A percentile compares a stretch with the other conserved stretches of the same genome.
Conservation (phyloP, 768 basidiomycete species). For the Amanita jacksonii region DNA sequence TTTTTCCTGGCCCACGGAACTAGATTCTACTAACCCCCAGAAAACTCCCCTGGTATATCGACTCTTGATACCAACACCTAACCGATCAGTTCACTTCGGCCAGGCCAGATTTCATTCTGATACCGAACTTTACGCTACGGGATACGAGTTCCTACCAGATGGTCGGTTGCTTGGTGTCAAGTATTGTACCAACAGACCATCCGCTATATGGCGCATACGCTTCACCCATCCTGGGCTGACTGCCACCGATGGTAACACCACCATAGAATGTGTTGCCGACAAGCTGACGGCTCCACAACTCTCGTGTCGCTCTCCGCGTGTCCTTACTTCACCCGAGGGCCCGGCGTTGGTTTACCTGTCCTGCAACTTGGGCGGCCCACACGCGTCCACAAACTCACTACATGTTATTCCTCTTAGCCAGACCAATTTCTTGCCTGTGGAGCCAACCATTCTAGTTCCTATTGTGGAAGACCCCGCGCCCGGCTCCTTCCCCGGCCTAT, state of each 20-base stretch:
- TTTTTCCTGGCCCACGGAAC: conserved; percentile 34
- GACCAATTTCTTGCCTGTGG: neutral
- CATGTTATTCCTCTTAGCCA: conserved; percentile 28
- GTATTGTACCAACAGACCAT: conserved; percentile 49
- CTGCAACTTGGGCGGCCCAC: conserved; percentile 45
- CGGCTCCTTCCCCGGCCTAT: conserved; percentile 51
- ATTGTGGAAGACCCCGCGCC: neutral
- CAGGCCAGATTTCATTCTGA: conserved; percentile 43
- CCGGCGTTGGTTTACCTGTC: conserved; percentile 43
- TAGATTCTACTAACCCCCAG: conserved; percentile 7
- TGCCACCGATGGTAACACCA: conserved; percentile 6
- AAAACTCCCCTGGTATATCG: conserved; percentile 9
- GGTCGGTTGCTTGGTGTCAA: conserved; percentile 50
- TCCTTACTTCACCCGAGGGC: conserved; percentile 20
- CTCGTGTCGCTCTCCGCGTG: conserved; percentile 53
- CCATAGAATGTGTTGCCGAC: conserved; percentile 14
- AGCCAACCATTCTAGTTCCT: neutral
- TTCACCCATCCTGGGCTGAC: conserved; percentile 14
- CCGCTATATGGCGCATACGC: conserved; percentile 44
- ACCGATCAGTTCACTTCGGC: conserved; percentile 33
- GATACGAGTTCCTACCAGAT: conserved; percentile 50
- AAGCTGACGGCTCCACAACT: conserved; percentile 35
- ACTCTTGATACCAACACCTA: conserved; percentile 10
- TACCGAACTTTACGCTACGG: conserved; percentile 42
- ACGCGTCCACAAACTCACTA: conserved; percentile 45